Evolutionary conservation across 2,329 filamentous ascomycete species (phyloP), one percentile per base, ranked within the genome.

Genomic region (Cladophialophora psammophila): DNA sequence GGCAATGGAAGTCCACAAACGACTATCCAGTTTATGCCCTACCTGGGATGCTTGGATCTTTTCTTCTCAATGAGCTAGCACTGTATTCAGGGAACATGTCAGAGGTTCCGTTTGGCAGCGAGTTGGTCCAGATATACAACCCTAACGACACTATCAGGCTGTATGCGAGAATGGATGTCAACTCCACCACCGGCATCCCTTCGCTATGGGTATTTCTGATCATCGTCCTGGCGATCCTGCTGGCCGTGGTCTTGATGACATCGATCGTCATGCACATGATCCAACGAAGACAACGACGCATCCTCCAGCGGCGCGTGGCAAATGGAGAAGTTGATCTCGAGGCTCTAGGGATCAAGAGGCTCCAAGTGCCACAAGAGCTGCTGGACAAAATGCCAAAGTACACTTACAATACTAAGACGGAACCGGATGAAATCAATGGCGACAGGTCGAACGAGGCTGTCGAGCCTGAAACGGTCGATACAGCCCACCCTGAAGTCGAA

Each of bases 281-380:
- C 35, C 92, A 96, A 76, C 86, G 88, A 40, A 85, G 87, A 56
- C 88, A 93, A 35, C 88, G 94, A 8, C 84, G 84, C 31, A 83
- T 83, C 1, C 81, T 98, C 10, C 87, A 88, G 59, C 85, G 87
- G 56, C 88, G 93, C 12, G 90, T 97, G 15, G 84, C 87, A 65
- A 84, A 83, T 7, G 94, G 94, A 60, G 91, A 97, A 72, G 89
- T 96, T 20, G 92, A 97, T 74, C 83, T 97, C 2, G 94, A 97
- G 78, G 88, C 88, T 2, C 85, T 97, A 72, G 94, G 93, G 1
- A 92, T 97, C 72, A 94, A 92, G 75, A 87, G 91, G 13, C 80
- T 97, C 31, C 92, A 87, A 1, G 91, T 97, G 0, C 93, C 94
- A 0, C 81, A 85, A 54, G 80, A 88, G 8, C 83, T 93, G 45